phyloP scores from a whole-genome alignment of 495 filamentous ascomycete genomes.

The Chaetomium tenue region DNA sequence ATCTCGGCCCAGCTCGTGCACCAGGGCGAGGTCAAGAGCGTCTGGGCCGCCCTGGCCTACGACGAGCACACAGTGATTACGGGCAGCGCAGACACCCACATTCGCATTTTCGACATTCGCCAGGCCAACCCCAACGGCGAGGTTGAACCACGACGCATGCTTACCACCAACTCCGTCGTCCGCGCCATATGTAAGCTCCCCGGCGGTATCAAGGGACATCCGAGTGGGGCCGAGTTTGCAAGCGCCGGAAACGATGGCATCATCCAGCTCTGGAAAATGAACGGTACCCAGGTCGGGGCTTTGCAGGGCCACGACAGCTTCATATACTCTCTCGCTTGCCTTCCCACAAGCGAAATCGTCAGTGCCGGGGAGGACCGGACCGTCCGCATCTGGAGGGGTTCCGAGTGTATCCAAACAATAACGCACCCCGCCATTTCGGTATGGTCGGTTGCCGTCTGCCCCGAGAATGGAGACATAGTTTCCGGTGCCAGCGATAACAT shows the following conservation, averaged over 20 bases:
- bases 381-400: conserved; percentile 78
- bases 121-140: conserved; percentile 68
- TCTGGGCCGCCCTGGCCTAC: conserved; percentile 88
- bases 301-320: conserved; percentile 90
- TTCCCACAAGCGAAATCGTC: conserved; percentile 82
- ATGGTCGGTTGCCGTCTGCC: conserved; percentile 81
- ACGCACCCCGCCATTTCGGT: conserved; percentile 97
- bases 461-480: conserved; percentile 84
- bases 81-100: conserved; percentile 85
- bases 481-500: conserved; percentile 88
- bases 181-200: conserved; percentile 82
- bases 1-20: conserved; percentile 57
- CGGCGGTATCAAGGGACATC: conserved; percentile 53
- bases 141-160: conserved; percentile 70
- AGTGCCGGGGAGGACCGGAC: conserved; percentile 94
- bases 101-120: conserved; percentile 70
- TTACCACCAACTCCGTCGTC: conserved; percentile 79
- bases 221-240: conserved; percentile 80
- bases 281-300: conserved; percentile 68
- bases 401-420: conserved; percentile 87
- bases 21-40: conserved; percentile 65
- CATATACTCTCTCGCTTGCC: conserved; percentile 78
- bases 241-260: conserved; percentile 86
- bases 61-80: conserved; percentile 80
- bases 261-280: conserved; percentile 78